phyloP scores from a whole-genome alignment of 257 asterid species.

The Solanum virginianum region DNA sequence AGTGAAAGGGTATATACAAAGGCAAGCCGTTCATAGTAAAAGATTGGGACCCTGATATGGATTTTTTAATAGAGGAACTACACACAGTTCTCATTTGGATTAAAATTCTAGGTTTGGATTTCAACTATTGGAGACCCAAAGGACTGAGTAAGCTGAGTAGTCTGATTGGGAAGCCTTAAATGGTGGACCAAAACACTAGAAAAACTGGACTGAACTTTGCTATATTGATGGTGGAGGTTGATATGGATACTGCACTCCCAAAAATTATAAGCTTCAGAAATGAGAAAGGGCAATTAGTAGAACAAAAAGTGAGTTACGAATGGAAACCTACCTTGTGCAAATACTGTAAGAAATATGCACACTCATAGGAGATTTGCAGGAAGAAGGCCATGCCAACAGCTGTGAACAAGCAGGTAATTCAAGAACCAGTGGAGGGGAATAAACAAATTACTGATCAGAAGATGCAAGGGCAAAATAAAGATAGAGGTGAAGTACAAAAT shows the following conservation, averaged over 20 bases:
- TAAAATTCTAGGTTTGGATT: background rate
- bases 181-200: background rate
- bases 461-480: too few relatives aligned
- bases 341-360: too few relatives aligned
- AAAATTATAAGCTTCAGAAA: too few relatives aligned
- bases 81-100: background rate
- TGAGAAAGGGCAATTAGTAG: background rate
- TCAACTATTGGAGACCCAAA: background rate
- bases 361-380: background rate
- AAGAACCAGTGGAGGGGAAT: background rate
- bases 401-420: too few relatives aligned
- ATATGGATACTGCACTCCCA: background rate
- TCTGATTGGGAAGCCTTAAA: background rate
- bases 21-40: background rate
- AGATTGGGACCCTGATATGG: background rate
- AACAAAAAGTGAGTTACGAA: background rate
- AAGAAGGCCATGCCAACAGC: too few relatives aligned
- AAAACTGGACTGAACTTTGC: background rate
- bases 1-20: too few relatives aligned
- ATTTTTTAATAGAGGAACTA: background rate
- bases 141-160: background rate
- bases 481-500: too few relatives aligned
- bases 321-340: background rate
- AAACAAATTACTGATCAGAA: background rate
- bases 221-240: background rate